Evolutionary conservation across 2,329 filamentous ascomycete species (phyloP).

Genomic region (Exophiala spinifera): DNA sequence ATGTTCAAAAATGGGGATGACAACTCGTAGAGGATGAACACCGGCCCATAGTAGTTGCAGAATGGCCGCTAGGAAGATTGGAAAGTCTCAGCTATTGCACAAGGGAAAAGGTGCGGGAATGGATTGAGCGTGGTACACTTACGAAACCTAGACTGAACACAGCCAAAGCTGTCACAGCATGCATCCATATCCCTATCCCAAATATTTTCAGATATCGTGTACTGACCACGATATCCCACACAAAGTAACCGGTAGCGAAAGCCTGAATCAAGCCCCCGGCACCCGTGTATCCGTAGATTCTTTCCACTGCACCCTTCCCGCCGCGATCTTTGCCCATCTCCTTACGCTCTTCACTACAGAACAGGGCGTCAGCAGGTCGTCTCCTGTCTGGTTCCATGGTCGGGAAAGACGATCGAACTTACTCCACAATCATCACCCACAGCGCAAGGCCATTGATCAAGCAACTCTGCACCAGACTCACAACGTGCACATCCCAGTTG

Average conservation of each 20-base stretch:
- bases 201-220: constrained; percentile 55
- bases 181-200: constrained; percentile 59
- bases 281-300: constrained; percentile 62
- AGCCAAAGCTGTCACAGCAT: constrained; percentile 58
- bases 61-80: constrained; percentile 55
- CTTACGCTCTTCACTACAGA: constrained; percentile 46
- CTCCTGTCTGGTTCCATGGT: too few species aligned
- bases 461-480: constrained; percentile 58
- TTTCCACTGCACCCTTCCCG: constrained; percentile 35
- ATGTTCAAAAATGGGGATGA: constrained; percentile 65
- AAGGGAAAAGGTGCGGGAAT: background rate
- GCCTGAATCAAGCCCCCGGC: constrained; percentile 57
- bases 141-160: constrained; percentile 64
- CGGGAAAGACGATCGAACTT: too few species aligned
- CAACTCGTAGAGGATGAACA: constrained; percentile 67
- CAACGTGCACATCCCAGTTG: constrained; percentile 67
- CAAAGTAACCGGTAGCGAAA: constrained; percentile 61
- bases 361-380: too few species aligned
- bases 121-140: constrained; percentile 37
- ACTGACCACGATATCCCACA: constrained; percentile 62
- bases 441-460: constrained; percentile 56
- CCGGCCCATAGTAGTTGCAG: constrained; percentile 62
- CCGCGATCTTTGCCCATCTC: constrained; percentile 47
- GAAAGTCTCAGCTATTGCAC: constrained; percentile 2
- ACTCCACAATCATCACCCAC: constrained; percentile 56